Base-by-base conservation (phyloP, 2,329 filamentous ascomycete genomes). In the Coniella lustricola region DNA sequence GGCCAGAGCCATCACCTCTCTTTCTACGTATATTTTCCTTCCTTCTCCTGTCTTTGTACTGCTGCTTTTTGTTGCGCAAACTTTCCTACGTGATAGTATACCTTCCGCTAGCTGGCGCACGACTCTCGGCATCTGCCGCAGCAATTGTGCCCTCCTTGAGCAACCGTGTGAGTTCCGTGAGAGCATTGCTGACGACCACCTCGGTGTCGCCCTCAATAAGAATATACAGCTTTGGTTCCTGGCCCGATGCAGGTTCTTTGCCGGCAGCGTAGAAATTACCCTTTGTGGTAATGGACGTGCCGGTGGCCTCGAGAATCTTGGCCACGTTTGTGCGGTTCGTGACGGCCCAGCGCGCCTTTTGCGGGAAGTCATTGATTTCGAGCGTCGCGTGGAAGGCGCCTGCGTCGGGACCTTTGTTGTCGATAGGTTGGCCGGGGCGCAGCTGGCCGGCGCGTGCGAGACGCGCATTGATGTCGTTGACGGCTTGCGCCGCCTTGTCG, bases 351-450 rank as follows among this genome's bases (percentile, higher is more conserved):
- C 93, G 82, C 55, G 93, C 93, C 74, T 96, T 97, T 66, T 98
- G 93, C 31, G 93, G 93, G 68, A 97, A 97, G 68, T 98, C 93
- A 67, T 98, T 98, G 79, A 98, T 98, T 67, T 97, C 93, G 53
- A 98, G 76, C 3, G 91, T 97, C 14, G 93, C 90, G 65, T 98
- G 93, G 76, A 90, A 98, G 0, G 90, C 90, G 44, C 93, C 93
- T 3, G 93, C 93, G 66, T 98, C 93, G 1, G 93, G 93, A 1
- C 93, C 93, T 67, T 96, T 96, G 71, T 98, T 98, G 72, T 98
- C 93, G 63, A 96, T 94, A 7, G 93, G 90, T 53, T 95, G 90
- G 13, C 93, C 93, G 3, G 88, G 85, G 52, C 93, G 85, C 59
- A 96, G 84, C 63, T 93, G 86, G 32, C 90, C 90, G 31, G 89